phyloP scores from a whole-genome alignment of 2,329 filamentous ascomycete species.

The Bisporella sp. region DNA sequence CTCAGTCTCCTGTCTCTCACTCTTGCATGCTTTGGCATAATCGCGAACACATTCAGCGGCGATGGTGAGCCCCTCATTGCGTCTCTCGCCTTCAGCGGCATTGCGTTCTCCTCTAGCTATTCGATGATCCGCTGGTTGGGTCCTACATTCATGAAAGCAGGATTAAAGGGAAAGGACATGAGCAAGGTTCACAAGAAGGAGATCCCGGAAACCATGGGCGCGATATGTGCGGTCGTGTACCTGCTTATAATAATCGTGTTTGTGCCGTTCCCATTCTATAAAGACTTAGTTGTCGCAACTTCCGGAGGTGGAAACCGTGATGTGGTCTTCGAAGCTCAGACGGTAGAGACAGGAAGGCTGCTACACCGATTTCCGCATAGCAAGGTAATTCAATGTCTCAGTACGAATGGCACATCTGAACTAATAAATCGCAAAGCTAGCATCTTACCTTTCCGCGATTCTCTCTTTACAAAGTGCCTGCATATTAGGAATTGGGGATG shows the following conservation, averaged over 20 bases:
- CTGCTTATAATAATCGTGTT: slow-evolving; percentile 84
- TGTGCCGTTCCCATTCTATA: slow-evolving; percentile 96
- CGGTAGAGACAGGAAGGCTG: slow-evolving; percentile 66
- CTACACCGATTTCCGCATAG: slow-evolving; percentile 90
- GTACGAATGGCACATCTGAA: not conserved
- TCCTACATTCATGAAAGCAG: slow-evolving; percentile 78
- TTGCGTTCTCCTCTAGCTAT: slow-evolving; percentile 77
- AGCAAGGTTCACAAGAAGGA: slow-evolving; percentile 69
- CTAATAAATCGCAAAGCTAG: slow-evolving; percentile 51
- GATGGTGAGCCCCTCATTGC: slow-evolving; percentile 84
- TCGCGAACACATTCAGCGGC: slow-evolving; percentile 74
- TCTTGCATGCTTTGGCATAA: slow-evolving; percentile 62
- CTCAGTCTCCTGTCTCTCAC: slow-evolving; percentile 54
- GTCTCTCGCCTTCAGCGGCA: slow-evolving; percentile 76
- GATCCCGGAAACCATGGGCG: slow-evolving; percentile 94
- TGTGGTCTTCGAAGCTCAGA: slow-evolving; percentile 51
- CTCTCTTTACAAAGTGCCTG: slow-evolving; percentile 87
- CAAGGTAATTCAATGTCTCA: slow-evolving; percentile 53
- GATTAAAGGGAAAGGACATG: slow-evolving; percentile 84
- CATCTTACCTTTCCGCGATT: slow-evolving; percentile 89
- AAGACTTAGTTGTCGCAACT: slow-evolving; percentile 92
- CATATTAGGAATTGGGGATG: slow-evolving; percentile 87
- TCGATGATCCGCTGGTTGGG: slow-evolving; percentile 91
- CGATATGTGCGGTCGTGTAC: slow-evolving; percentile 87
- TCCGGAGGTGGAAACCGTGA: slow-evolving; percentile 90